A percentile compares a stretch with the other conserved stretches of the same genome.
Evolutionary conservation across 1,284 basidiomycete species (phyloP).

Genomic region (Ustilago bromivora): DNA sequence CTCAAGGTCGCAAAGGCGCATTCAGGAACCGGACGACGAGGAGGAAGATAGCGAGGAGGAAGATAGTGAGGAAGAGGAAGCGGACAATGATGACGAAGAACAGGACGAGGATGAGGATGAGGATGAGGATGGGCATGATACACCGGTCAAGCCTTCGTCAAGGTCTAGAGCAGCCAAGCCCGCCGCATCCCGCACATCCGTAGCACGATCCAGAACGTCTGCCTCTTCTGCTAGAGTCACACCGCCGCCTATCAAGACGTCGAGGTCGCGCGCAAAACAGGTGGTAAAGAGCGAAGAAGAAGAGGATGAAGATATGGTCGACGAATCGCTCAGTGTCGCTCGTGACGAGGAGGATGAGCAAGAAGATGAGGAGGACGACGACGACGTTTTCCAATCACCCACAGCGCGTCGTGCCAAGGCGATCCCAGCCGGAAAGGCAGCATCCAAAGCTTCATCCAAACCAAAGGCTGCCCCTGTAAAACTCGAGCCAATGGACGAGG

Average conservation of each 20-base stretch:
- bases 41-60: slow-evolving; percentile 26
- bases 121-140: slow-evolving; percentile 28
- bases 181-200: slow-evolving; percentile 16
- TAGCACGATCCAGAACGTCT: slow-evolving; percentile 16
- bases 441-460: slow-evolving; percentile 25
- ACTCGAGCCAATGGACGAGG: slow-evolving; percentile 26
- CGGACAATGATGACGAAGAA: slow-evolving; percentile 22
- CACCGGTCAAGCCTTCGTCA: slow-evolving; percentile 34
- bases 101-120: slow-evolving; percentile 24
- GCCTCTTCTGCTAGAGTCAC: slow-evolving; percentile 15
- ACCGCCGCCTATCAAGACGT: slow-evolving; percentile 24
- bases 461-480: slow-evolving; percentile 20
- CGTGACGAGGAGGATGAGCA: slow-evolving; percentile 19
- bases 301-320: slow-evolving; percentile 32
- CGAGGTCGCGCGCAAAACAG: slow-evolving; percentile 28
- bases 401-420: slow-evolving; percentile 26
- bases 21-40: slow-evolving; percentile 38
- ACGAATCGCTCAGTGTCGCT: slow-evolving; percentile 37
- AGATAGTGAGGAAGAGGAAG: slow-evolving; percentile 11
- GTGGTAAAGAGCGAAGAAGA: slow-evolving; percentile 38
- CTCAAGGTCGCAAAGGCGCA: slow-evolving; percentile 38
- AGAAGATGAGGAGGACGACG: slow-evolving; percentile 17
- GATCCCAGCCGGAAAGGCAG: background rate
- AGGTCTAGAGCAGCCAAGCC: slow-evolving; percentile 24
- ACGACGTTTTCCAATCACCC: slow-evolving; percentile 23